These are phyloP conservation scores for Ceratobasidium sp. DNA, from an alignment of 1,284 basidiomycete genomes.

Conservation along the genomic window DNA sequence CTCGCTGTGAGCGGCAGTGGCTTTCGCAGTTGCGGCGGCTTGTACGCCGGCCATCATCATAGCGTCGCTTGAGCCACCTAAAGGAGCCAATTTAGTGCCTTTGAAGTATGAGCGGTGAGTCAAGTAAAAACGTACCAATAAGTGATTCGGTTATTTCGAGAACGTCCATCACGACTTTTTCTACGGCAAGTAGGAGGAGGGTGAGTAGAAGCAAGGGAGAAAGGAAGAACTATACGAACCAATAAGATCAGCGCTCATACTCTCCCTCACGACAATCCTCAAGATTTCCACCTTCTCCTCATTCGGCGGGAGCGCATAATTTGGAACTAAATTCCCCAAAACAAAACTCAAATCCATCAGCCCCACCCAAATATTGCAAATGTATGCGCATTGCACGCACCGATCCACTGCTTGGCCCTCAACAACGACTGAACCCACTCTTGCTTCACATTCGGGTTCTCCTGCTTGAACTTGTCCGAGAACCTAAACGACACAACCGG, in stretches of 20 bases:
- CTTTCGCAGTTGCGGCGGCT: neutral
- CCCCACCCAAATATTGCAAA: no score
- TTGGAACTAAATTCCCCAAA: slow-evolving; percentile 69
- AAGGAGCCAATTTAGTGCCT: neutral
- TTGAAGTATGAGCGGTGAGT: no score
- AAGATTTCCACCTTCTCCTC: slow-evolving; percentile 82
- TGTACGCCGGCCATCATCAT: slow-evolving; percentile 33
- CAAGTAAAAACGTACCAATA: slow-evolving; percentile 45
- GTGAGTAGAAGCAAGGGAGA: neutral
- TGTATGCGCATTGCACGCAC: slow-evolving; percentile 45
- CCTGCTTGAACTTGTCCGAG: slow-evolving; percentile 78
- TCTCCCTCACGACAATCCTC: slow-evolving; percentile 85
- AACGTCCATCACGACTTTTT: slow-evolving; percentile 48
- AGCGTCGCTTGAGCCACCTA: slow-evolving; percentile 23
- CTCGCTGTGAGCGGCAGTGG: slow-evolving; percentile 22
- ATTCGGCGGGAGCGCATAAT: slow-evolving; percentile 84
- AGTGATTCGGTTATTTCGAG: slow-evolving; percentile 48
- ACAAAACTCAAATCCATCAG: no score
- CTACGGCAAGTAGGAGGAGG: neutral
- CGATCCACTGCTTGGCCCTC: slow-evolving; percentile 80
- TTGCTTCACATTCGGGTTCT: slow-evolving; percentile 85
- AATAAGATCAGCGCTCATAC: slow-evolving; percentile 74
- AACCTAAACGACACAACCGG: slow-evolving; percentile 94
- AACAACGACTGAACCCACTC: slow-evolving; percentile 90
- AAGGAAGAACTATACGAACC: slow-evolving; percentile 62